Conservation (phyloP, 257 asterid species). For the Rhazya stricta region DNA sequence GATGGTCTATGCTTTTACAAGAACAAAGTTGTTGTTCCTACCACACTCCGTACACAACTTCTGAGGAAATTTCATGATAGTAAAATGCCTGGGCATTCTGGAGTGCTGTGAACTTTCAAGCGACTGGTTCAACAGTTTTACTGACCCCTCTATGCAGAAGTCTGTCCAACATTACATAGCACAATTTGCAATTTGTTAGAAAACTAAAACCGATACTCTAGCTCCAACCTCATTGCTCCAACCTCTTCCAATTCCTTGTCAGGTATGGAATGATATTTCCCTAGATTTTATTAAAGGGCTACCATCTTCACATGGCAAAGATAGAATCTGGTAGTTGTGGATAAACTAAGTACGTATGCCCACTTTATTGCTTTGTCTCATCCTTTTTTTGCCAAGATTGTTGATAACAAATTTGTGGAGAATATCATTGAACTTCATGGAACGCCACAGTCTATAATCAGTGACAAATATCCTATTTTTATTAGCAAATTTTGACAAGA, state of each 20-base stretch:
- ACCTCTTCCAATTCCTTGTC: neutral
- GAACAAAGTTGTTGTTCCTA: too few relatives aligned
- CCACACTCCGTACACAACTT: too few relatives aligned
- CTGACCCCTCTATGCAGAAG: too few relatives aligned
- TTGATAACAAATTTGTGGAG: neutral
- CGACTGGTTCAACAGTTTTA: too few relatives aligned
- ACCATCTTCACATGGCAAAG: neutral
- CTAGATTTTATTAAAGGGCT: neutral
- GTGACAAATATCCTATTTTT: conserved; percentile 2
- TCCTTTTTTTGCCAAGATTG: neutral
- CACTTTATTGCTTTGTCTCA: neutral
- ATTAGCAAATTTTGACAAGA: conserved; percentile 8
- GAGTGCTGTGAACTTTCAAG: too few relatives aligned
- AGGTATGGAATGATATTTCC: neutral
- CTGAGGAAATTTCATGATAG: too few relatives aligned
- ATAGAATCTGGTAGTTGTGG: neutral
- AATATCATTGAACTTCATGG: neutral
- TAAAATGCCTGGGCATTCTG: too few relatives aligned
- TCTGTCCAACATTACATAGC: too few relatives aligned
- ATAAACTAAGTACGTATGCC: neutral
- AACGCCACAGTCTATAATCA: too few relatives aligned
- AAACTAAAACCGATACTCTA: too few relatives aligned
- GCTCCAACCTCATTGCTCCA: neutral
- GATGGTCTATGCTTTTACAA: too few relatives aligned
- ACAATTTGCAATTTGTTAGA: too few relatives aligned